Conservation (phyloP, 2,329 filamentous ascomycete species). For the Ceratocystis colombiana region DNA sequence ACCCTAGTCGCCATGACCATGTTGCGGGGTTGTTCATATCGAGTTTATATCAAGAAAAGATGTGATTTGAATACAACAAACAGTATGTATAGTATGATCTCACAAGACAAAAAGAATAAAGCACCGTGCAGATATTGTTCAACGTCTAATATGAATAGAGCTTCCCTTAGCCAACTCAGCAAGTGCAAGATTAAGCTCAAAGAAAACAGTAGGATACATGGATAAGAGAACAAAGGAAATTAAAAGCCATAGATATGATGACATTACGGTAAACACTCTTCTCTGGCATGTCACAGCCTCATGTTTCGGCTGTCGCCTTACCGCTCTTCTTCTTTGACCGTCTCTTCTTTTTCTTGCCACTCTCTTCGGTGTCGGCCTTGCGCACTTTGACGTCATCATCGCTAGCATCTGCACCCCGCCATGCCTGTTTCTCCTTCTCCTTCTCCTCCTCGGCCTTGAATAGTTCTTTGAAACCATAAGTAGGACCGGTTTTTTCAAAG, state of each 20-base stretch:
- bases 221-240: conserved; percentile 1
- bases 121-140: background rate
- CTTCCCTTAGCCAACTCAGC: too few species aligned
- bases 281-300: background rate
- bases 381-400: conserved; percentile 30
- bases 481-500: conserved; percentile 47
- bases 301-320: conserved; percentile 31
- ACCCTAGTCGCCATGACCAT: too few species aligned
- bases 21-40: too few species aligned
- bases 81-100: too few species aligned
- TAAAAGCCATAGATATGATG: conserved; percentile 16
- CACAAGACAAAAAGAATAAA: background rate
- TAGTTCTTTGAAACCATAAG: conserved; percentile 45
- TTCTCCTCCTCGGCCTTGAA: conserved; percentile 30
- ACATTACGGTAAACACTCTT: background rate
- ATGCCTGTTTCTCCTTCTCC: conserved; percentile 27
- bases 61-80: too few species aligned
- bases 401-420: conserved; percentile 14
- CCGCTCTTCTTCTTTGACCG: conserved; percentile 43
- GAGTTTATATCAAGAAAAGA: too few species aligned
- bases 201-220: too few species aligned
- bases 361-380: conserved; percentile 29
- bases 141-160: background rate
- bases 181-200: too few species aligned
- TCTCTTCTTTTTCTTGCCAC: conserved; percentile 39